Evolutionary conservation across 2,329 filamentous ascomycete genomes (phyloP).

Genomic region (Trichoderma asperellum): DNA sequence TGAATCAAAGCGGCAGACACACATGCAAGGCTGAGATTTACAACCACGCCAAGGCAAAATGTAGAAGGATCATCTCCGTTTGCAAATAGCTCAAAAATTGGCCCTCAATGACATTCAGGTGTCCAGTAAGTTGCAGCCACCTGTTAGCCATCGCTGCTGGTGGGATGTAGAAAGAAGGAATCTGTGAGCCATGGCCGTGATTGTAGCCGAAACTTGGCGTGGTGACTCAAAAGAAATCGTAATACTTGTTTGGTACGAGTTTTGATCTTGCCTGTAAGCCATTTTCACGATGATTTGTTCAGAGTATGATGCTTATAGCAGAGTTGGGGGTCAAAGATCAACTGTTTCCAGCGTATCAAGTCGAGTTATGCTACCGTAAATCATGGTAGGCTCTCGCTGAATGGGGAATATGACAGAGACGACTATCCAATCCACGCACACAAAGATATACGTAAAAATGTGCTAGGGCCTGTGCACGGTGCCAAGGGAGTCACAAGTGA

Average conservation of each 20-base stretch:
- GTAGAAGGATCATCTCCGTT: background rate
- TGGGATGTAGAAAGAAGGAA: background rate
- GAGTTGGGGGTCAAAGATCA: background rate
- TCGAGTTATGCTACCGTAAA: background rate
- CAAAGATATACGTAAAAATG: background rate
- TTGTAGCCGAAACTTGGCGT: background rate
- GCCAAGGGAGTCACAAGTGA: background rate
- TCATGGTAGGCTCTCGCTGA: background rate
- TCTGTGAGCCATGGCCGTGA: background rate
- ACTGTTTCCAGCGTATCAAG: background rate
- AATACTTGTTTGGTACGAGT: too few relatives aligned
- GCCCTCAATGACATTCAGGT: background rate
- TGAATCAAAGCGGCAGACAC: background rate
- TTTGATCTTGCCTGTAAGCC: background rate
- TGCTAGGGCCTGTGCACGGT: background rate
- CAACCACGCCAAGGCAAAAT: background rate
- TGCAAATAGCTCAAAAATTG: background rate
- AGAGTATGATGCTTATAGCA: background rate
- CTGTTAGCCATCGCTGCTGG: background rate
- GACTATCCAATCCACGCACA: background rate
- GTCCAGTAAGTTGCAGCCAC: background rate
- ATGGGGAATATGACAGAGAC: background rate
- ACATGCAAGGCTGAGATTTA: too few relatives aligned
- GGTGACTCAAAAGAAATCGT: background rate
- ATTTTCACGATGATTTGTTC: background rate